Base-by-base conservation (phyloP, 2,329 filamentous ascomycete species). In the Epichloe glyceriae region DNA sequence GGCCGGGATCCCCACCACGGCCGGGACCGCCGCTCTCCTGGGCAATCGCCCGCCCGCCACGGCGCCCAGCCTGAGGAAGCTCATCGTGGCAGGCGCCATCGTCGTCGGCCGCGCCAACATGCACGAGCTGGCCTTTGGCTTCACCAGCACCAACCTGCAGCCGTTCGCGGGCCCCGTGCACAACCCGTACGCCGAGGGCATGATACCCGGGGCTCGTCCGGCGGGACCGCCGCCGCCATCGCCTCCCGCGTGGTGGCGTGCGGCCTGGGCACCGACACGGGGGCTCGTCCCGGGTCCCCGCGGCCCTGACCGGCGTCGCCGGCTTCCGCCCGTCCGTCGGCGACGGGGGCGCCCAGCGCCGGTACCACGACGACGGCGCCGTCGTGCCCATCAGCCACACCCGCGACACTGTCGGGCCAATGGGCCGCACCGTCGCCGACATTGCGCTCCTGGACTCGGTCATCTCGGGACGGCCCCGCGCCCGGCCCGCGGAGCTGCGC, bases 361-460 rank as follows among this genome's bases (percentile, higher is more conserved):
- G 53, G 19, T 56, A 56, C 38, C 37, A 51, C 7, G 53, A 56
- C 26, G 46, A 51, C 22, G 10, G 15, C 17, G 43, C 20, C 35
- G 82, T 86, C 1, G 76, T 88, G 11, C 84, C 85, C 0, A 79
- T 87, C 4, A 78, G 74, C 2, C 64, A 74, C 34, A 75, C 80
- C 56, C 80, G 84, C 58, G 85, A 88, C 57, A 82, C 77, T 0
- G 70, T 86, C 0, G 84, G 85, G 0, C 72, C 76, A 0, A 79
- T 88, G 64, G 78, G 78, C 0, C 73, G 78, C 20, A 85, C 76
- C 0, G 78, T 88, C 2, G 73, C 73, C 14, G 85, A 88, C 58
- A 82, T 83, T 0, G 78, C 78, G 0, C 75, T 80, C 54, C 68
- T 78, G 3, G 71, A 88, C 1, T 72, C 80, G 50, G 76, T 75